Base-by-base conservation (phyloP, 2,329 filamentous ascomycete species). In the Trichophyton rubrum region DNA sequence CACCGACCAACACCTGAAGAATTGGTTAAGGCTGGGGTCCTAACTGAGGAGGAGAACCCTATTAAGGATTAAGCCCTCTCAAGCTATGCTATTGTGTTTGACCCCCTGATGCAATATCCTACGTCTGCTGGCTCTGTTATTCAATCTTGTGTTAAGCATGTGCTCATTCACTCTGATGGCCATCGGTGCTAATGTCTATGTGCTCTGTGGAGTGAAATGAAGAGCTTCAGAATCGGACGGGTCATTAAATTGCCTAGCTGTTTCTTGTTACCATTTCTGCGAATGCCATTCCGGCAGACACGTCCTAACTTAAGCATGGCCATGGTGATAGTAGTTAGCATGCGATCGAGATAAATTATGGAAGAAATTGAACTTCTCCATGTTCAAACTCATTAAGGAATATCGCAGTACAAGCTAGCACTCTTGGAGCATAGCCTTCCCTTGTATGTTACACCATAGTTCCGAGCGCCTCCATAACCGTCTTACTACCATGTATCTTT, bases 11-110 rank as follows among this genome's bases (percentile, higher is more conserved):
- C 82, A 40, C 87, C 88, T 9, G 88, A 90, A 66, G 81, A 87
- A 58, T 78, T 96, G 64, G 79, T 96, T 61, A 85, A 87, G 68
- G 85, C 88, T 66, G 90, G 90, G 3, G 89, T 96, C 60, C 76
- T 96, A 65, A 84, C 82, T 62, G 82, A 86, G 65, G 84, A 87
- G 67, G 77, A 78, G 65, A 70, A 77, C 63, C 76, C 77, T 17
- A 70, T 70, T 20, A 65, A 69, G 63, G 24, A 64, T 56, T 9
- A 61, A 24, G 27, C 1, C 40, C 30, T 55, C 30, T 51, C 27
- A 22, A 51, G 5, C 22, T 51, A 13, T 30, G 45, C 24, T 15
- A 24, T 27, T 15, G 43, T 24, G 1, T 47, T 8, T 22, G 33
- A 38, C 33, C 33, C 43, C 4, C 17, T 47, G 43, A 22, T 47